phyloP scores from a whole-genome alignment of 805 yeast genomes.

The Yarrowia divulgata region DNA sequence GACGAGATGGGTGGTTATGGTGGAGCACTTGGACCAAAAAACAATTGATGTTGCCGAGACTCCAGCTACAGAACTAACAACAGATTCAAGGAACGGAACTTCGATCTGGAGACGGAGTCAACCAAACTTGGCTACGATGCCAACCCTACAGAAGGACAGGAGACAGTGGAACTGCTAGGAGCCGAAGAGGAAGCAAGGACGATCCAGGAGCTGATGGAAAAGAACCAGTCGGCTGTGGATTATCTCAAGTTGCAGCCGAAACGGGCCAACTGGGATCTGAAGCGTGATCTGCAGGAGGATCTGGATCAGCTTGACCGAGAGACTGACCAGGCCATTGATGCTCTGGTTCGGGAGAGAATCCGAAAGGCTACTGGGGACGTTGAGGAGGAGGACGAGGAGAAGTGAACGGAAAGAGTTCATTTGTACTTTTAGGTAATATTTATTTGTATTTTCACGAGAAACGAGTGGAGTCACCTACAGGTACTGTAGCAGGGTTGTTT shows the following conservation, averaged over 20 bases:
- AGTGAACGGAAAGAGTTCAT: background rate
- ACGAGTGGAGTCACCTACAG: too few relatives aligned
- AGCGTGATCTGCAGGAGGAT: conserved; percentile 52
- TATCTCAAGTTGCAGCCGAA: conserved; percentile 43
- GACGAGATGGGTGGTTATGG: too few relatives aligned
- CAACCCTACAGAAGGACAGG: conserved; percentile 48
- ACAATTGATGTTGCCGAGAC: too few relatives aligned
- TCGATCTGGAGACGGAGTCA: conserved; percentile 46
- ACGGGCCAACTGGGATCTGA: conserved; percentile 39
- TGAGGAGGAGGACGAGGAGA: background rate
- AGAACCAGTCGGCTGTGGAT: conserved; percentile 41
- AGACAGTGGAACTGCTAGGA: conserved; percentile 53
- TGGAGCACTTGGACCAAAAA: too few relatives aligned
- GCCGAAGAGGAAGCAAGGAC: conserved; percentile 36
- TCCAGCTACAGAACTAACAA: too few relatives aligned
- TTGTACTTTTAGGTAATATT: conserved; percentile 21
- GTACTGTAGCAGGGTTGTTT: too few relatives aligned
- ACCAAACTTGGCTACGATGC: conserved; percentile 47
- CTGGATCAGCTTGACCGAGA: conserved; percentile 52
- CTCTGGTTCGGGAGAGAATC: conserved; percentile 52
- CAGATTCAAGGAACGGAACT: conserved; percentile 45
- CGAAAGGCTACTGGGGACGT: conserved; percentile 22
- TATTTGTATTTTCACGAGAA: conserved; percentile 9
- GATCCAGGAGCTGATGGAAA: conserved; percentile 40
- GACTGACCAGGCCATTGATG: conserved; percentile 56